Evolutionary conservation across 116 monocot species (phyloP), one percentile per base, ranked within the genome.

Genomic region (Trichopus zeylanicus): DNA sequence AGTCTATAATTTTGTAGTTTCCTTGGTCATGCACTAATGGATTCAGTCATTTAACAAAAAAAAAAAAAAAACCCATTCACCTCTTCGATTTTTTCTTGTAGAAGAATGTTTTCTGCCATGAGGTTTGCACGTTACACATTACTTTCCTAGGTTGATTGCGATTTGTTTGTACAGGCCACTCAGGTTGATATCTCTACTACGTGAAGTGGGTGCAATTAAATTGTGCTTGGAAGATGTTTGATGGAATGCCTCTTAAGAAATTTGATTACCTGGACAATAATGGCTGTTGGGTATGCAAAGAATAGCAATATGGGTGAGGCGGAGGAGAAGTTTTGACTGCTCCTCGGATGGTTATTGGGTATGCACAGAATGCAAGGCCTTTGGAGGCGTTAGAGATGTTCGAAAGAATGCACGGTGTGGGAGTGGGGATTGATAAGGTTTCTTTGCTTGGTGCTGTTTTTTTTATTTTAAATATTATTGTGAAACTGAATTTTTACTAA

Each of bases 201-300:
- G 66, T 85, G n/a, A 53, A 65, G 11, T 82, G 66, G 31, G 48
- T 47, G 6, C 32, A 68, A 10, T 9, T 82, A 13, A 11, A 4
- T 0, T 42, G 33, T 8, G 91, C 91, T 13, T 73, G 66, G 11
- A 74, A 52, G 52, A 67, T 85, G 56, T 91, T 91, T 49, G 82
- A 91, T 19, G 74, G 46, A 74, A 91, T 85, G 82, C 30, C 32
- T 31, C 49, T 0, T n/a, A n/a, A 65, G 67, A 51, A 80, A 91
- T 60, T 31, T 67, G 25, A 57, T 91, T 22, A 75, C 82, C n/a
- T 82, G 82, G 80, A 91, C 91, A 18, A 66, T 66, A 4, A 35
- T 91, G 42, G 62, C 82, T 28, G 91, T 80, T 1, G 85, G 79
- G 1, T 82, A 91, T 60, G 31, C 71, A 1, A 79, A n/a, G n/a